phyloP scores from a whole-genome alignment of 441 rosid genomes.

The Populus trichocarpa region DNA sequence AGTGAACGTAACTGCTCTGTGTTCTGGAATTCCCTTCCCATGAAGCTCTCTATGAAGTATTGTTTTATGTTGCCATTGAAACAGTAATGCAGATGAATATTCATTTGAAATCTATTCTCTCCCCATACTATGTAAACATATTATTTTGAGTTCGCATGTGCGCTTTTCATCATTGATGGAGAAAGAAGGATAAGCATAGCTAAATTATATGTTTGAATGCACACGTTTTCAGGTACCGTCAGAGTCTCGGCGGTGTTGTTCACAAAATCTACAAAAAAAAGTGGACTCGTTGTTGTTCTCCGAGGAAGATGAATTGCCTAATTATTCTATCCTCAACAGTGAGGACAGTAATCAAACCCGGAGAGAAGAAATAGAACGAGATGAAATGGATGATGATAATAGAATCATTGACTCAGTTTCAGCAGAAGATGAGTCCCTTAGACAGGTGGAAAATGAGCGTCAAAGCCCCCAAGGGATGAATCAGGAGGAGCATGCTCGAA shows the following conservation, averaged over 20 bases:
- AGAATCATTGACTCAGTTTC: slow-evolving; percentile 22
- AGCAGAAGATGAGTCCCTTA: slow-evolving; percentile 28
- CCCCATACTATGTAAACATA: neutral
- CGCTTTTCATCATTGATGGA: neutral
- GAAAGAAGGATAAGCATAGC: neutral
- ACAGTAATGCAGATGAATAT: neutral
- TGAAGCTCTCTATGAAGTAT: neutral
- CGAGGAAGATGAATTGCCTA: slow-evolving; percentile 56
- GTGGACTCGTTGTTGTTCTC: slow-evolving; percentile 70
- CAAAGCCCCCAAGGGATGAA: slow-evolving; percentile 24
- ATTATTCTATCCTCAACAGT: slow-evolving; percentile 43
- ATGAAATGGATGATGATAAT: slow-evolving; percentile 22
- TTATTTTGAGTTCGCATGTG: neutral
- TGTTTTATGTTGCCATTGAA: neutral
- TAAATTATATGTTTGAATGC: slow-evolving; percentile 12
- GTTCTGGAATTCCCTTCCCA: neutral
- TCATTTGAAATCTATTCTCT: neutral
- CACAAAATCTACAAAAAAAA: slow-evolving; percentile 52
- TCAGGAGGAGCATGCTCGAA: slow-evolving; percentile 36
- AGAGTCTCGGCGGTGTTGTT: slow-evolving; percentile 61
- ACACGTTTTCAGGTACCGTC: slow-evolving; percentile 49
- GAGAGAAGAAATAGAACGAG: slow-evolving; percentile 37
- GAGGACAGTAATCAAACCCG: slow-evolving; percentile 67
- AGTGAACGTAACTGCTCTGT: neutral
- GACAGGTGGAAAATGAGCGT: slow-evolving; percentile 22